A percentile compares a stretch with the other conserved stretches of the same genome.
Conservation (phyloP, 1,284 basidiomycete species). For the Moesziomyces sp. region DNA sequence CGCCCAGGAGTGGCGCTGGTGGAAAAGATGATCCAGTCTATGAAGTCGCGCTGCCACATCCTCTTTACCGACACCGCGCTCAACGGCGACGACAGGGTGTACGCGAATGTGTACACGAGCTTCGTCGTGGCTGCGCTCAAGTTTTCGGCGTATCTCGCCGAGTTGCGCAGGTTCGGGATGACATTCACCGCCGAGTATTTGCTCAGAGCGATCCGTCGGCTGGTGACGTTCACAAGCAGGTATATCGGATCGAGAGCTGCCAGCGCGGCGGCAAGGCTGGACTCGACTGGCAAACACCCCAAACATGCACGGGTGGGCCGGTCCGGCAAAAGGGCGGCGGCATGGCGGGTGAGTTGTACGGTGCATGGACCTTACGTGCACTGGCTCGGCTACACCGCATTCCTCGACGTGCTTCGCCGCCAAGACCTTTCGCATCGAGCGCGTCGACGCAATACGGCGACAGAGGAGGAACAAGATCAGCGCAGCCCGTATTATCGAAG, state of each 20-base stretch:
- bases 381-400: conserved; percentile 51
- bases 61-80: conserved; percentile 81
- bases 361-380: conserved; percentile 33
- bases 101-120: conserved; percentile 86
- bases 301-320: background rate
- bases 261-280: conserved; percentile 13
- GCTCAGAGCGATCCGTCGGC: conserved; percentile 17
- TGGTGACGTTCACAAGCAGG: conserved; percentile 33
- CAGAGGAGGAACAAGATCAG: too few relatives aligned
- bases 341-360: conserved; percentile 31
- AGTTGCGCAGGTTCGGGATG: conserved; percentile 72
- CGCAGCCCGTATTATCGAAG: conserved; percentile 1
- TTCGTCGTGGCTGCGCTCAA: conserved; percentile 88
- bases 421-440: background rate
- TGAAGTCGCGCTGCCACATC: conserved; percentile 70
- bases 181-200: conserved; percentile 17
- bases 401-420: conserved; percentile 15
- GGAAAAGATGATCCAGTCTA: conserved; percentile 60
- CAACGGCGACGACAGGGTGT: conserved; percentile 76
- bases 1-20: conserved; percentile 59
- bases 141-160: conserved; percentile 80
- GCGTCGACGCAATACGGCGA: background rate
- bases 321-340: background rate
- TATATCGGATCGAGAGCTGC: conserved; percentile 28
- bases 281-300: background rate